Evolutionary conservation across 352 stramenopile genomes (phyloP), one percentile per base, ranked within the genome.

Genomic region (Blastocystis sp.): DNA sequence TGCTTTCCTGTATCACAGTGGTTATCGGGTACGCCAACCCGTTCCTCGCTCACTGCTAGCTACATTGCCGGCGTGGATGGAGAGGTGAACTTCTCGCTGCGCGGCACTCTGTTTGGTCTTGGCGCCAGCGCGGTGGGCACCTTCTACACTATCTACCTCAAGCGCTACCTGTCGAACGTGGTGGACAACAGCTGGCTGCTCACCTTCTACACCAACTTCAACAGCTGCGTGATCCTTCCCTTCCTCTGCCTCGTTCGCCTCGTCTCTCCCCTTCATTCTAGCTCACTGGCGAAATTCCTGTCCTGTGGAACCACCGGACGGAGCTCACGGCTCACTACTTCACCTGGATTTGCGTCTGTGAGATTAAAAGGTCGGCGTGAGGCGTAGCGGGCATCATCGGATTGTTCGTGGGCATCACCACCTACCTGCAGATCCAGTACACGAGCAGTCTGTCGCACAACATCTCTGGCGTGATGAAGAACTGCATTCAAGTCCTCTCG

Each of bases 131-230:
- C 66, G 38, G 60, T 84, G 19, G 74, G 74, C 19, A 59, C 74
- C 14, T 84, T 84, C 74, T 84, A 84, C 34, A 84, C 74, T 6
- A 84, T 84, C 24, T 68, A 45, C n/a, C 57, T 84, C 6, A 54
- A 84, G 9, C 74, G 38, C 17, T 84, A 84, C 38, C 28, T 84
- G 4, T 48, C 52, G 52, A 64, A 69, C 42, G 60, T 84, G 14
- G 34, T 68, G 9, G 69, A 54, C 24, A 69, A 69, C 60, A 84
- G 54, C 52, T 84, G 74, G 74, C n/a, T 59, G 19, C 54, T 84
- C n/a, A 68, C 74, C 1, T 84, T 84, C 60, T 84, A 84, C 61
- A 84, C 65, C 54, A 84, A 84, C 43, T 43, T 84, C 52, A 84
- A 84, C 28, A 84, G 74, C 28, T 84, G 48, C 21, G 21, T 69